Conservation (phyloP, 257 asterid genomes). For the Solanum clarkiae region DNA sequence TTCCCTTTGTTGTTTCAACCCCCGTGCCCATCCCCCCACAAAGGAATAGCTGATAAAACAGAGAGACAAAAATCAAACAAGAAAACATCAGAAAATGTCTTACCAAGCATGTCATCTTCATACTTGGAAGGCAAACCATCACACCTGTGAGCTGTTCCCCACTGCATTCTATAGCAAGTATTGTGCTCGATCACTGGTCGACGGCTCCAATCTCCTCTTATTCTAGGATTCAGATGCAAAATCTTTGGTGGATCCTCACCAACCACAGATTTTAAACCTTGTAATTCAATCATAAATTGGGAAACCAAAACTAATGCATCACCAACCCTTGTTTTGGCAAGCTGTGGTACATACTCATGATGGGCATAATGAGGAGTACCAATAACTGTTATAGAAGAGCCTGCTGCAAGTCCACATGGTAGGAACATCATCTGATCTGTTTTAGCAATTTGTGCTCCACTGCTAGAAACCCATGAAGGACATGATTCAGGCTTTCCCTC, state of each 20-base stretch:
- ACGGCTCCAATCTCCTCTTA: conserved; percentile 96
- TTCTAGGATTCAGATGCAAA: conserved; percentile 88
- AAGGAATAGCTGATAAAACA: neutral
- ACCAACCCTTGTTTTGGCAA: conserved; percentile 36
- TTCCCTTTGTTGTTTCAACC: neutral
- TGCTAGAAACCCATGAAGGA: conserved; percentile 77
- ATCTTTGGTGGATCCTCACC: conserved; percentile 99
- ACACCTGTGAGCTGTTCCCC: conserved; percentile 90
- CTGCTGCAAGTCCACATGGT: conserved; percentile 97
- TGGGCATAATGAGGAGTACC: conserved; percentile 88
- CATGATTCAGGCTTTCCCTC: conserved; percentile 94
- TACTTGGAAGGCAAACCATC: conserved; percentile 72
- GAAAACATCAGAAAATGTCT: neutral
- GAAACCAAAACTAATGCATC: conserved; percentile 73
- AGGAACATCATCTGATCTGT: conserved; percentile 60
- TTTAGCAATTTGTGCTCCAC: conserved; percentile 48
- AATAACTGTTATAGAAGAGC: conserved; percentile 81
- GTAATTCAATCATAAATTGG: conserved; percentile 86
- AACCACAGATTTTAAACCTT: conserved; percentile 82
- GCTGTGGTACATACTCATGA: conserved; percentile 84
- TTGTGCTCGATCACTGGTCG: conserved; percentile 92
- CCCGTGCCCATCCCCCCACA: neutral
- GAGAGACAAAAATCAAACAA: neutral
- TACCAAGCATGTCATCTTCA: conserved; percentile 85
- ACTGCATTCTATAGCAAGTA: conserved; percentile 96